A percentile compares a stretch with the other conserved stretches of the same genome.
Evolutionary conservation across 345 rosid species (phyloP).

Genomic region (Gossypium rotundifolium): DNA sequence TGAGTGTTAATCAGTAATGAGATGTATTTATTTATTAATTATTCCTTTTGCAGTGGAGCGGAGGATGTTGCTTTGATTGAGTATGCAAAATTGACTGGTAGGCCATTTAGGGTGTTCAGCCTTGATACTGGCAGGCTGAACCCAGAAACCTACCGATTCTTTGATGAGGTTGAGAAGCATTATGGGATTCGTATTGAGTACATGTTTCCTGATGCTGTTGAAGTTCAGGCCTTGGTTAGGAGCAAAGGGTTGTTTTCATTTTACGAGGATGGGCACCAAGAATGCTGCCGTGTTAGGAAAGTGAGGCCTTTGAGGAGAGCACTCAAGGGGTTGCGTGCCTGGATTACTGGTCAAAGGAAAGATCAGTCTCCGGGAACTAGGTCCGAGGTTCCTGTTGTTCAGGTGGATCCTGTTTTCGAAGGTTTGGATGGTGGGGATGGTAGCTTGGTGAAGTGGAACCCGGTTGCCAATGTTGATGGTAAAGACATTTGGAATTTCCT

Average conservation of each 20-base stretch:
- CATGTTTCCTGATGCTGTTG: conserved; percentile 94
- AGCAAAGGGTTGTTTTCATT: conserved; percentile 89
- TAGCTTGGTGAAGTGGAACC: conserved; percentile 97
- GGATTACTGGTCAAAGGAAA: conserved; percentile 97
- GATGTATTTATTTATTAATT: background rate
- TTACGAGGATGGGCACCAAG: conserved; percentile 95
- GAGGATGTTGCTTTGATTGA: conserved; percentile 96
- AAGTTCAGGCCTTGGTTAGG: conserved; percentile 87
- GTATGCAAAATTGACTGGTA: conserved; percentile 79
- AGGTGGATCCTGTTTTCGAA: conserved; percentile 85
- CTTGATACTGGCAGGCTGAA: conserved; percentile 91
- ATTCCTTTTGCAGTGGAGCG: conserved; percentile 63
- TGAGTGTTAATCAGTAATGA: background rate
- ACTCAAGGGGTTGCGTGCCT: conserved; percentile 85
- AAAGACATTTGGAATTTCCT: conserved; percentile 74
- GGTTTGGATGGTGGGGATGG: conserved; percentile 86
- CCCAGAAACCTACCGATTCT: conserved; percentile 73
- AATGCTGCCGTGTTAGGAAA: conserved; percentile 95
- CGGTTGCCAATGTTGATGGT: conserved; percentile 73
- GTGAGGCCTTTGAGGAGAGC: conserved; percentile 92
- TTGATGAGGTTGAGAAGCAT: conserved; percentile 71
- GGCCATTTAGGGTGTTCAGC: conserved; percentile 84
- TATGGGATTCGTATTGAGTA: conserved; percentile 78
- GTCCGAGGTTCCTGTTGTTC: conserved; percentile 82
- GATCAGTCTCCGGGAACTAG: conserved; percentile 91